Percentiles rank a stretch among this genome's conserved stretches.
Evolutionary conservation across 441 rosid species (phyloP).

Genomic region (Pelargonium myrrhifolium): DNA sequence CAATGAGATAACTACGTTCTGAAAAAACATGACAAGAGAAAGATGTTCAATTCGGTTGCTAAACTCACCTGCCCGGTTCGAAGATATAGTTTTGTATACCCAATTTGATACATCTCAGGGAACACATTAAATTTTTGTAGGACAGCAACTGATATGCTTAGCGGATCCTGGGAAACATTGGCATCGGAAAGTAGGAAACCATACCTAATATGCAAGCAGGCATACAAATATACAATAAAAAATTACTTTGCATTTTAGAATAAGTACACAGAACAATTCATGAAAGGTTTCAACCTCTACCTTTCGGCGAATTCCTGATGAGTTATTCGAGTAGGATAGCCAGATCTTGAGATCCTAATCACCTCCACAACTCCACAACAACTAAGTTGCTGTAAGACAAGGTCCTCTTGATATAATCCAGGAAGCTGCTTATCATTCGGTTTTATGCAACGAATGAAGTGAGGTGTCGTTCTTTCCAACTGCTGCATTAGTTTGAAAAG

Average conservation of each 20-base stretch:
- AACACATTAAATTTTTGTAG: constrained; percentile 57
- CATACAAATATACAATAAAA: constrained; percentile 13
- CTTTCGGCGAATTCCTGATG: constrained; percentile 81
- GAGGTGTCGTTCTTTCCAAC: constrained; percentile 79
- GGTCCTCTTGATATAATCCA: constrained; percentile 55
- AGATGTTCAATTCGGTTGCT: neutral
- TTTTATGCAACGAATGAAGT: constrained; percentile 85
- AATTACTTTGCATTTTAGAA: constrained; percentile 10
- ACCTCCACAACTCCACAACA: constrained; percentile 83
- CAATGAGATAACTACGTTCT: neutral
- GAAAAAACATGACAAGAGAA: neutral
- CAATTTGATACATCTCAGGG: constrained; percentile 89
- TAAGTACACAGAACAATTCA: constrained; percentile 10
- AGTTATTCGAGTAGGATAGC: constrained; percentile 81
- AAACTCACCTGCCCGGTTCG: constrained; percentile 72
- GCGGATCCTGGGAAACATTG: constrained; percentile 51
- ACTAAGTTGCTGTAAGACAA: constrained; percentile 71
- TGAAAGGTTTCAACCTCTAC: constrained; percentile 27
- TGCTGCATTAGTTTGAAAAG: constrained; percentile 83
- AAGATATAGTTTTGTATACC: constrained; percentile 71
- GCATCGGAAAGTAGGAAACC: constrained; percentile 49
- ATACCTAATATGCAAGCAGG: constrained; percentile 40
- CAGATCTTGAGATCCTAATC: constrained; percentile 80
- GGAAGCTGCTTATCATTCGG: constrained; percentile 70
- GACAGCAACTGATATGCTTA: constrained; percentile 72